A percentile compares a stretch with the other conserved stretches of the same genome.
phyloP scores from a whole-genome alignment of 805 yeast genomes.

The Lachancea sp. region DNA sequence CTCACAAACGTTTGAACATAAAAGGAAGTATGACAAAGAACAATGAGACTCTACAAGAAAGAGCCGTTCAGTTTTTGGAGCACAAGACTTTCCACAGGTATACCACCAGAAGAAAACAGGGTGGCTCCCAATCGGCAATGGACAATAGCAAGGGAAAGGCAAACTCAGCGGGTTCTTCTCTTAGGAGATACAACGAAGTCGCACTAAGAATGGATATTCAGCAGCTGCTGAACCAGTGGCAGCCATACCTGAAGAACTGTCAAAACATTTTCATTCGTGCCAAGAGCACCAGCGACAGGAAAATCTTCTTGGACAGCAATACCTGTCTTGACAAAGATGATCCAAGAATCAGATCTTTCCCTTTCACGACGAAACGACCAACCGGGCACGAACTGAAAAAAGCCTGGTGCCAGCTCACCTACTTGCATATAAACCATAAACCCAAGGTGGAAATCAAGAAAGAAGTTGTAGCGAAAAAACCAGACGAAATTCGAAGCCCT shows the following conservation, averaged over 20 bases:
- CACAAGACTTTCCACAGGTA: conserved; percentile 91
- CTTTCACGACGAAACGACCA: conserved; percentile 87
- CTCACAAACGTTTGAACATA: conserved; percentile 54
- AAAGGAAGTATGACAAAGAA: conserved; percentile 50
- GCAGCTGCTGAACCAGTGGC: conserved; percentile 63
- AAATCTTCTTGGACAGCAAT: conserved; percentile 56
- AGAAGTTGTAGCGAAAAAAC: background rate
- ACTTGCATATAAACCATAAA: conserved; percentile 46
- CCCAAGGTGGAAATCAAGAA: conserved; percentile 36
- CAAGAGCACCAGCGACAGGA: conserved; percentile 61
- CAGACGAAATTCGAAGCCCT: background rate
- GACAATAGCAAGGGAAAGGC: conserved; percentile 94
- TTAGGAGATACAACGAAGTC: conserved; percentile 85
- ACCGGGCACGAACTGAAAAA: conserved; percentile 72
- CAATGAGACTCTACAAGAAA: conserved; percentile 47
- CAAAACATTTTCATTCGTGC: conserved; percentile 74
- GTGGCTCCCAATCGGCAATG: conserved; percentile 91
- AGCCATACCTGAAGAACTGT: conserved; percentile 50
- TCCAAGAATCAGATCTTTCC: conserved; percentile 59
- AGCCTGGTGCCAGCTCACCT: conserved; percentile 76
- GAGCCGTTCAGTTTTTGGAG: conserved; percentile 56
- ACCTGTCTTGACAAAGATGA: conserved; percentile 50
- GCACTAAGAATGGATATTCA: conserved; percentile 75
- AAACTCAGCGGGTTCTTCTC: conserved; percentile 86
- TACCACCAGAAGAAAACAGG: conserved; percentile 94